Evolutionary conservation across 345 rosid genomes (phyloP).

Genomic region (Turnera subulata): DNA sequence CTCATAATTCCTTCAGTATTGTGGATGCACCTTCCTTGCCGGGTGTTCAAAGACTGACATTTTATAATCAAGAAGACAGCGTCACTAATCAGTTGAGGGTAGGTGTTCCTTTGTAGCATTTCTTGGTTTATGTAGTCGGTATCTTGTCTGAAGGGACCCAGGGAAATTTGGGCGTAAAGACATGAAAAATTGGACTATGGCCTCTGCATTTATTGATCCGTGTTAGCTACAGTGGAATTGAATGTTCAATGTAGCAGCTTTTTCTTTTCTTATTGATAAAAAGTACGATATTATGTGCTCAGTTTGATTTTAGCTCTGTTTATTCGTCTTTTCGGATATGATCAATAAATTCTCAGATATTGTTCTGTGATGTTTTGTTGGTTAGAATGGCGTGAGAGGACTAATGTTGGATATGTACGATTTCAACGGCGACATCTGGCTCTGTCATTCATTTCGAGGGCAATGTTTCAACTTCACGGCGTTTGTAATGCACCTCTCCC

Average conservation of each 20-base stretch:
- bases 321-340: background rate
- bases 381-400: slow-evolving; percentile 93
- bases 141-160: slow-evolving; percentile 1
- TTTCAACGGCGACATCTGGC: slow-evolving; percentile 83
- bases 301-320: too few species aligned
- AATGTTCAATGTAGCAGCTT: background rate
- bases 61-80: slow-evolving; percentile 88
- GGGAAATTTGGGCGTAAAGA: too few species aligned
- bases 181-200: too few species aligned
- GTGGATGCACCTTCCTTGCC: slow-evolving; percentile 79
- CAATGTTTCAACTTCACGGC: slow-evolving; percentile 98
- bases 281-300: too few species aligned
- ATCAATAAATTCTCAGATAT: background rate
- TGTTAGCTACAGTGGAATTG: too few species aligned
- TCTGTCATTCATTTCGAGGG: slow-evolving; percentile 89
- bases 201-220: too few species aligned
- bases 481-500: slow-evolving; percentile 52
- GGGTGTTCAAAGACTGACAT: slow-evolving; percentile 79
- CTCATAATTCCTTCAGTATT: slow-evolving; percentile 89
- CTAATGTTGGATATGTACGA: slow-evolving; percentile 98
- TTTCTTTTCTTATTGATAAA: background rate
- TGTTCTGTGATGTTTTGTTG: slow-evolving; percentile 20
- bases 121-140: background rate
- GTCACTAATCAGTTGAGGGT: slow-evolving; percentile 85
- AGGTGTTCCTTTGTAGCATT: slow-evolving; percentile 5